Base-by-base conservation (phyloP, 1,284 basidiomycete species). In the Trichosporon sp. region DNA sequence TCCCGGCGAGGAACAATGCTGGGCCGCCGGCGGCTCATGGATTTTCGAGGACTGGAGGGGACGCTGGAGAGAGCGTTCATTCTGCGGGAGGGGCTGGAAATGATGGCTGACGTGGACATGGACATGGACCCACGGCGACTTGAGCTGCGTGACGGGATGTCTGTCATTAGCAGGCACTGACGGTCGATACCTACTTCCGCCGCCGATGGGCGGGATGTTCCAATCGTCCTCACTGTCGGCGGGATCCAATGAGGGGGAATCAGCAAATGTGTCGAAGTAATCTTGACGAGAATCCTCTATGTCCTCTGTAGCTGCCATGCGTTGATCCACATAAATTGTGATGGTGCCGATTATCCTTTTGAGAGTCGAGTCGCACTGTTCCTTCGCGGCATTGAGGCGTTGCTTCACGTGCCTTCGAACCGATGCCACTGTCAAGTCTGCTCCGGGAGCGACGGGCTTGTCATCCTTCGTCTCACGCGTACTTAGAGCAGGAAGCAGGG, bases 331-430 rank as follows among this genome's bases (percentile, higher is more conserved):
- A 85, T 94, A 98, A 37, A 89, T 85, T 73, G 96, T 96, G 86
- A 99, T 95, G 71, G 91, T 92, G 81, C 92, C 91, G 68, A 96
- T 92, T 78, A 98, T 92, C 77, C 93, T 91, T 79, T 91, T 90
- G 11, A 99, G 88, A 80, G 97, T 94, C 85, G 92, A 92, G 88
- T 99, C 95, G 86, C 96, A 99, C 76, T 93, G 92, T 69, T 92
- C 90, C 86, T 99, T 99, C 71, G 96, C 95, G 0, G 91, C 91
- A 83, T 92, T 92, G 82, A 98, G 90, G 69, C 96, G 91, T 77
- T 94, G 90, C 65, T 92, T 93, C 78, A 98, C 93, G 86, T 98
- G 96, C 71, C 94, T 90, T 70, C 93, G 88, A 73, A 98, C 95
- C 78, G 95, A 96, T 61, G 92, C 78, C 6, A 81, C 75, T 4